These are phyloP conservation scores for Helotiales sp. DNA, from an alignment of 2,329 filamentous ascomycete species.

Conservation along the genomic window DNA sequence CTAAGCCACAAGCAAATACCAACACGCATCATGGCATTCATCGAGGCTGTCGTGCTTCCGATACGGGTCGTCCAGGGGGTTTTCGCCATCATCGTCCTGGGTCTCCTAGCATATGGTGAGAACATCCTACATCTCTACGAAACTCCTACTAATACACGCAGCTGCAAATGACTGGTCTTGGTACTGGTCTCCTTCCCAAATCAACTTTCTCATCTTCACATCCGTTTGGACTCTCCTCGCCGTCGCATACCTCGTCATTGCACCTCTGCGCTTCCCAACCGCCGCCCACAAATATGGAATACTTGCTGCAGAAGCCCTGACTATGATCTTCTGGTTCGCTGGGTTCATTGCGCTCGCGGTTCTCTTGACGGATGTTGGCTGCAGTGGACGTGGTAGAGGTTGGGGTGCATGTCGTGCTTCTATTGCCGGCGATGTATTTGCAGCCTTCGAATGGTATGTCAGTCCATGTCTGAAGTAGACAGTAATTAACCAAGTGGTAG, in stretches of 20 bases:
- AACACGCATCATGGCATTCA: slow-evolving; percentile 46
- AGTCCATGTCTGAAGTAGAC: background rate
- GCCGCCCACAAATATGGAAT: slow-evolving; percentile 65
- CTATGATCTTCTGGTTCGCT: slow-evolving; percentile 87
- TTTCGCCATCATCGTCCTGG: slow-evolving; percentile 73
- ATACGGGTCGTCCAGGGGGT: slow-evolving; percentile 67
- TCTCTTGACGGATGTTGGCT: slow-evolving; percentile 54
- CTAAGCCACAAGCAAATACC: slow-evolving; percentile 10
- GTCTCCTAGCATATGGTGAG: slow-evolving; percentile 71
- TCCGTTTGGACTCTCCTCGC: slow-evolving; percentile 74
- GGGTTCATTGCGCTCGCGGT: slow-evolving; percentile 78
- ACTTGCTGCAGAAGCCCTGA: slow-evolving; percentile 67
- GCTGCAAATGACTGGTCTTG: slow-evolving; percentile 53
- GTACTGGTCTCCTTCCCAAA: slow-evolving; percentile 49
- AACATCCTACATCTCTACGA: slow-evolving; percentile 16
- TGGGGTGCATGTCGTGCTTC: slow-evolving; percentile 24
- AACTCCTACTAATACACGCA: slow-evolving; percentile 34
- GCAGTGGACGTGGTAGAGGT: slow-evolving; percentile 44
- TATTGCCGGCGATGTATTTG: slow-evolving; percentile 46
- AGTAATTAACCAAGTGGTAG: slow-evolving; percentile 33
- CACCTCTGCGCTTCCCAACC: slow-evolving; percentile 61
- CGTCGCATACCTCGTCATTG: slow-evolving; percentile 67
- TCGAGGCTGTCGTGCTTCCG: slow-evolving; percentile 53
- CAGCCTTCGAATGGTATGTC: slow-evolving; percentile 47
- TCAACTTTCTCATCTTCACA: slow-evolving; percentile 80